Conservation (phyloP, 2,329 filamentous ascomycete genomes). For the Beauveria varroae region DNA sequence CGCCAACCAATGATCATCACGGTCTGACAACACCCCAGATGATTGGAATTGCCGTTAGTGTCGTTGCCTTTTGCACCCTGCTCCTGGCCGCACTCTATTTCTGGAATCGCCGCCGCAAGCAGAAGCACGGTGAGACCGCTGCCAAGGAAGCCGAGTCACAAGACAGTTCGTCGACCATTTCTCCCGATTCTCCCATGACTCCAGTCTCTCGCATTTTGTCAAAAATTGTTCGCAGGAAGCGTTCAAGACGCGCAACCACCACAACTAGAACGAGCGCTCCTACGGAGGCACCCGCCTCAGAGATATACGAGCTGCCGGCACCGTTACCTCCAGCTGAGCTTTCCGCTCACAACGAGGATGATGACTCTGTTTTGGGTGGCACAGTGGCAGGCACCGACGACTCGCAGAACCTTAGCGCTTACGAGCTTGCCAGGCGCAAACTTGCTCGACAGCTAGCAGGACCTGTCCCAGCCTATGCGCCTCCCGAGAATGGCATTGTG, state of each 20-base stretch:
- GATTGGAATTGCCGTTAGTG: conserved; percentile 39
- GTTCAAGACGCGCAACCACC: conserved; percentile 17
- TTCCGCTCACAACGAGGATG: conserved; percentile 32
- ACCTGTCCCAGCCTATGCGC: conserved; percentile 41
- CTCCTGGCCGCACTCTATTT: conserved; percentile 27
- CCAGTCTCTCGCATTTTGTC: conserved; percentile 28
- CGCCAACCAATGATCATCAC: conserved; percentile 12
- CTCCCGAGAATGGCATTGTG: conserved; percentile 25
- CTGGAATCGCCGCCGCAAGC: conserved; percentile 22
- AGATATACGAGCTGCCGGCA: conserved; percentile 45
- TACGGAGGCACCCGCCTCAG: conserved; percentile 32
- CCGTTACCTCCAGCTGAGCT: conserved; percentile 41
- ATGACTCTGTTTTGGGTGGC: conserved; percentile 30
- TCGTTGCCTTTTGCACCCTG: conserved; percentile 25
- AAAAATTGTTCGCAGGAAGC: conserved; percentile 32
- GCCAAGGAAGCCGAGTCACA: conserved; percentile 27
- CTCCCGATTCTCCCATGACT: conserved; percentile 19
- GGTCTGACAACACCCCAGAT: conserved; percentile 34
- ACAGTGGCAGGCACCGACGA: conserved; percentile 35
- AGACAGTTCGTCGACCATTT: conserved; percentile 27
- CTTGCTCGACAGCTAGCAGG: conserved; percentile 44
- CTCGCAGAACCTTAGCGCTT: conserved; percentile 34
- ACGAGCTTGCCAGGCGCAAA: conserved; percentile 44
- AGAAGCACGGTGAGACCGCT: conserved; percentile 18
- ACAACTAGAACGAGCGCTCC: conserved; percentile 21